phyloP scores from a whole-genome alignment of 441 rosid species.

The Gossypium davidsonii region DNA sequence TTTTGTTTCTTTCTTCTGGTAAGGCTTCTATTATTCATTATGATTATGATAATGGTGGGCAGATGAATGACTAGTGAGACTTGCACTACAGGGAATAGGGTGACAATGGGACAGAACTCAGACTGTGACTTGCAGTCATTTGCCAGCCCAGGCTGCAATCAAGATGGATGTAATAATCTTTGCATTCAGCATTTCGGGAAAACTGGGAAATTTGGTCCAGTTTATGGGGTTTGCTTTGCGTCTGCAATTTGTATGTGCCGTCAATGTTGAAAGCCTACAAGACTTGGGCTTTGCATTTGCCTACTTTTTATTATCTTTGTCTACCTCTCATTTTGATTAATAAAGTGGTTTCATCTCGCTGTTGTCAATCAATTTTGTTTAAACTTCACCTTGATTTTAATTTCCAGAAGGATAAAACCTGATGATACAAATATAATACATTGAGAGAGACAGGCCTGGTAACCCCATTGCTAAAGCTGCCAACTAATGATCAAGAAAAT shows the following conservation, averaged over 20 bases:
- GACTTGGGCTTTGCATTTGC: neutral
- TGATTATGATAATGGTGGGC: neutral
- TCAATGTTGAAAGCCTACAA: neutral
- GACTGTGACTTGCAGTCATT: neutral
- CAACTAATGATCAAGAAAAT: too few relatives aligned
- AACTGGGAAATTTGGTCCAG: neutral
- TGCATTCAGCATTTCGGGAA: neutral
- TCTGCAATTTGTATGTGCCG: slow-evolving; percentile 1
- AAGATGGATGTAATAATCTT: neutral
- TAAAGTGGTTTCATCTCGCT: neutral
- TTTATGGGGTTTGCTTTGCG: neutral
- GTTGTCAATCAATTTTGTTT: neutral
- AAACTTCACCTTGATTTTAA: neutral
- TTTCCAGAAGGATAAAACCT: neutral
- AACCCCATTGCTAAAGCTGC: too few relatives aligned
- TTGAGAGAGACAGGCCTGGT: too few relatives aligned
- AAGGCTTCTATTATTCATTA: neutral
- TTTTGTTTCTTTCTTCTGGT: slow-evolving; percentile 1
- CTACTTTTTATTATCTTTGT: neutral
- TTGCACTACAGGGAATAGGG: neutral
- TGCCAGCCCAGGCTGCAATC: neutral
- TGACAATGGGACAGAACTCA: neutral
- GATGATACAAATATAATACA: too few relatives aligned
- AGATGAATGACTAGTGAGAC: neutral
- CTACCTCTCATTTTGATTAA: neutral